Evolutionary conservation across 1,139 yeast species (phyloP), one percentile per base, ranked within the genome.

Genomic region (Suhomyces atakaporum): DNA sequence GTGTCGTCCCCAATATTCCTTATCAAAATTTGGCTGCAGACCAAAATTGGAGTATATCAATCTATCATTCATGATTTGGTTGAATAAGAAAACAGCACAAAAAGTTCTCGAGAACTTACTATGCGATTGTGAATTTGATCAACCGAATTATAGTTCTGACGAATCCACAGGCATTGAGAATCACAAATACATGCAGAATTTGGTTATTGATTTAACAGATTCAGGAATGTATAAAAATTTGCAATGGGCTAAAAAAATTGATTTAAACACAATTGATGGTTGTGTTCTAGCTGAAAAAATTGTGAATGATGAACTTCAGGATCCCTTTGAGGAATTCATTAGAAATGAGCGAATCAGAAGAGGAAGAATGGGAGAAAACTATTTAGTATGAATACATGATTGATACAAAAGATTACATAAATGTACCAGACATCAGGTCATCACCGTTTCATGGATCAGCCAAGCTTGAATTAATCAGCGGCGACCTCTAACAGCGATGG

Each of bases 151-250:
- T 22, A 18, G 22, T n/a, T 19, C 27, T 7, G 36, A 35, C 25
- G 18, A 34, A 15, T 12, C 24, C 6, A 22, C 5, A 7, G 24
- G 10, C 12, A 9, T 10, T 12, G 15, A 24, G 5, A 8, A 6
- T 24, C 35, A 31, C n/a, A 19, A 20, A 7, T 39, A 28, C 32
- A 38, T 34, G 31, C 60, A 56, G 38, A 54, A 66, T 46, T 50
- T 69, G 47, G 54, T 59, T 25, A 35, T 78, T 19, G 76, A 77
- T 47, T 66, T 78, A 36, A 60, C 72, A 2, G 70, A 77, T 46
- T 75, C 82, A 1, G 86, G 86, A 1, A 79, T 79, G 84, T 62
- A 69, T 36, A 73, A 76, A 44, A 67, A 69, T 31, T 59, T 76
- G 22, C 67, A 56, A n/a, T 80, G 86, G 84, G 82, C 82, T 0